These are phyloP conservation scores for Cyclanthera cordifolia DNA, from an alignment of 306 rosid genomes.

Conservation along the genomic window DNA sequence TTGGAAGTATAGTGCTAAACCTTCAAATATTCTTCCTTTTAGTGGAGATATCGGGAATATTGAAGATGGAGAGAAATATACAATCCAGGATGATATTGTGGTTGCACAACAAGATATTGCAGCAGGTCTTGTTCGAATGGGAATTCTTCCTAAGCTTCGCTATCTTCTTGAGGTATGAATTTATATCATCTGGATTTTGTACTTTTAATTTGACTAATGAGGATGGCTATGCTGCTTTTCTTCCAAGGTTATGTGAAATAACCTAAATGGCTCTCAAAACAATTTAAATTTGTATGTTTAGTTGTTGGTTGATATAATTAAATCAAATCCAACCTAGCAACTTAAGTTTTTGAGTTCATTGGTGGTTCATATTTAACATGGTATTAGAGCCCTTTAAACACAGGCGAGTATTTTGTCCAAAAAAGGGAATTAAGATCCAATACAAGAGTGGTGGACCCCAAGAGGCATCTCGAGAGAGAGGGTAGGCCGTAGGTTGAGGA, in stretches of 20 bases:
- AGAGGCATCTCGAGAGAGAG: too few relatives aligned
- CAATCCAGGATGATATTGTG: conserved; percentile 85
- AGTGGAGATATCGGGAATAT: conserved; percentile 39
- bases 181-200: neutral
- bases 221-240: neutral
- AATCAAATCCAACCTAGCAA: too few relatives aligned
- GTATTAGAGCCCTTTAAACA: too few relatives aligned
- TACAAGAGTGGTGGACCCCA: too few relatives aligned
- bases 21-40: conserved; percentile 54
- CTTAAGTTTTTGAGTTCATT: too few relatives aligned
- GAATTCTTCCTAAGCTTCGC: conserved; percentile 61
- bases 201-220: neutral
- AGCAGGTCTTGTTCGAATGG: conserved; percentile 91
- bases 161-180: conserved; percentile 80
- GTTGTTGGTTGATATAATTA: too few relatives aligned
- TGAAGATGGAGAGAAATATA: conserved; percentile 55
- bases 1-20: conserved; percentile 90
- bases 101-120: conserved; percentile 89
- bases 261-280: neutral
- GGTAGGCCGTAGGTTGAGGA: too few relatives aligned
- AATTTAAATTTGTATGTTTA: neutral
- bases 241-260: neutral
- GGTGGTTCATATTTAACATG: too few relatives aligned
- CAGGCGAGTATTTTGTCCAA: too few relatives aligned
- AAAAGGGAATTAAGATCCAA: too few relatives aligned